Evolutionary conservation across 768 basidiomycete species (phyloP).

Genomic region (Amanita polypyramis): DNA sequence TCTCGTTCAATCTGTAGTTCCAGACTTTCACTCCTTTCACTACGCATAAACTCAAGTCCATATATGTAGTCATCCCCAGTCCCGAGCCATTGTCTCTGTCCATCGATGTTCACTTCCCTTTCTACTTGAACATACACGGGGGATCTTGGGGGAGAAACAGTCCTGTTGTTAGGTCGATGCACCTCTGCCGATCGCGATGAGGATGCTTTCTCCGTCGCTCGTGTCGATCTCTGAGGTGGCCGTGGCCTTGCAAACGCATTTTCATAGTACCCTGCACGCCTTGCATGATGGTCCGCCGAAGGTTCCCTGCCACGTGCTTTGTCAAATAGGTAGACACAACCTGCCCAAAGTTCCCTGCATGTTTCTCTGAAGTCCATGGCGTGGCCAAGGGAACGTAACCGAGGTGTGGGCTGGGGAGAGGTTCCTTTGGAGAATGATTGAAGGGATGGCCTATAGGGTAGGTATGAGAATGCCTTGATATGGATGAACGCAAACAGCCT

Average conservation of each 20-base stretch:
- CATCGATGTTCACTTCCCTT: slow-evolving; percentile 30
- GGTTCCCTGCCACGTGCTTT: slow-evolving; percentile 47
- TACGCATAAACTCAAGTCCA: slow-evolving; percentile 25
- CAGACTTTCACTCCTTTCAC: slow-evolving; percentile 44
- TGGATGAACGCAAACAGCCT: slow-evolving; percentile 60
- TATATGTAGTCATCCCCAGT: slow-evolving; percentile 35
- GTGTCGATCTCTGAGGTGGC: slow-evolving; percentile 4
- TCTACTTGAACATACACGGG: slow-evolving; percentile 30
- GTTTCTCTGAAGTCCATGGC: slow-evolving; percentile 66
- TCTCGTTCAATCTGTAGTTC: slow-evolving; percentile 44
- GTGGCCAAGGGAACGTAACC: slow-evolving; percentile 46
- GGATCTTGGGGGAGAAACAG: neutral
- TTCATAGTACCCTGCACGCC: slow-evolving; percentile 31
- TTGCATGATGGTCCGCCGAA: slow-evolving; percentile 31
- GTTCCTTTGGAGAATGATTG: slow-evolving; percentile 18
- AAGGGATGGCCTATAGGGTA: slow-evolving; percentile 36
- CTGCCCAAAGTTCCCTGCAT: slow-evolving; percentile 47
- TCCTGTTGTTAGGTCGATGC: neutral
- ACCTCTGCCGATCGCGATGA: slow-evolving; percentile 8
- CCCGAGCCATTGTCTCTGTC: slow-evolving; percentile 44
- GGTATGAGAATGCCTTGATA: slow-evolving; percentile 63
- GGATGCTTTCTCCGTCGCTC: neutral
- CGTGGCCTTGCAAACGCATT: slow-evolving; percentile 32
- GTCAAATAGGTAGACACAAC: slow-evolving; percentile 46
- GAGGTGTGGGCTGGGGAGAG: slow-evolving; percentile 33